A percentile compares a stretch with the other conserved stretches of the same genome.
These are phyloP conservation scores for Ceratocystis albifundus DNA, from an alignment of 2,329 filamentous ascomycete genomes.

Conservation along the genomic window DNA sequence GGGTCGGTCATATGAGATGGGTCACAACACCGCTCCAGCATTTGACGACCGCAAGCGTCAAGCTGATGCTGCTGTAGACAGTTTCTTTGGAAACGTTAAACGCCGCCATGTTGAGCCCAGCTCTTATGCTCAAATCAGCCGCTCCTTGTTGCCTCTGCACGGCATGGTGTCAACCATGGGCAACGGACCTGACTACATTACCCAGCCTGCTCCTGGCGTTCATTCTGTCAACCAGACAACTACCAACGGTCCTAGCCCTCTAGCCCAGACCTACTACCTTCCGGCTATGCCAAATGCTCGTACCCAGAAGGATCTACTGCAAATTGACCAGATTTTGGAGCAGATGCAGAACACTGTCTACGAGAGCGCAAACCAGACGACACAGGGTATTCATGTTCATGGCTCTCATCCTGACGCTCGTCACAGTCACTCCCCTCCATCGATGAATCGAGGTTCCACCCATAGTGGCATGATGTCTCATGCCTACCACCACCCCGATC, in stretches of 20 bases:
- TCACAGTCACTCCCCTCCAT: slow-evolving; percentile 43
- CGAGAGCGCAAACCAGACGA: slow-evolving; percentile 75
- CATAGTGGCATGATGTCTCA: slow-evolving; percentile 25
- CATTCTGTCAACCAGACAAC: slow-evolving; percentile 43
- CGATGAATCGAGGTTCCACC: slow-evolving; percentile 30
- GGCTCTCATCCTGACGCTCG: slow-evolving; percentile 55
- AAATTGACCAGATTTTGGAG: slow-evolving; percentile 89
- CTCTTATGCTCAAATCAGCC: slow-evolving; percentile 84
- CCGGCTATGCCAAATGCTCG: slow-evolving; percentile 78
- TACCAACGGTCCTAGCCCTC: slow-evolving; percentile 41
- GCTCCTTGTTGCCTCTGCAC: slow-evolving; percentile 73
- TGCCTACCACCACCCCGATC: slow-evolving; percentile 25
- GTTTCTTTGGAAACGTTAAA: slow-evolving; percentile 90
- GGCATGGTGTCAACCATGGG: slow-evolving; percentile 54
- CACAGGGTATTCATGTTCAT: slow-evolving; percentile 65
- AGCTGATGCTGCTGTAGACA: slow-evolving; percentile 70
- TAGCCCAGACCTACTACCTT: slow-evolving; percentile 66
- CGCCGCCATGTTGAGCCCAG: slow-evolving; percentile 78
- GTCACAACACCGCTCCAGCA: slow-evolving; percentile 28
- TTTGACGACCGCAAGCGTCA: slow-evolving; percentile 69
- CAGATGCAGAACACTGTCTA: slow-evolving; percentile 95
- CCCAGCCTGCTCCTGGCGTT: slow-evolving; percentile 34
- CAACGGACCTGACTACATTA: slow-evolving; percentile 45
- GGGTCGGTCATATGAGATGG: slow-evolving; percentile 30
- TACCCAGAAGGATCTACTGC: slow-evolving; percentile 85